A percentile compares a stretch with the other conserved stretches of the same genome.
These are phyloP conservation scores for Venturia pyrina DNA, from an alignment of 2,329 filamentous ascomycete species.

Conservation along the genomic window DNA sequence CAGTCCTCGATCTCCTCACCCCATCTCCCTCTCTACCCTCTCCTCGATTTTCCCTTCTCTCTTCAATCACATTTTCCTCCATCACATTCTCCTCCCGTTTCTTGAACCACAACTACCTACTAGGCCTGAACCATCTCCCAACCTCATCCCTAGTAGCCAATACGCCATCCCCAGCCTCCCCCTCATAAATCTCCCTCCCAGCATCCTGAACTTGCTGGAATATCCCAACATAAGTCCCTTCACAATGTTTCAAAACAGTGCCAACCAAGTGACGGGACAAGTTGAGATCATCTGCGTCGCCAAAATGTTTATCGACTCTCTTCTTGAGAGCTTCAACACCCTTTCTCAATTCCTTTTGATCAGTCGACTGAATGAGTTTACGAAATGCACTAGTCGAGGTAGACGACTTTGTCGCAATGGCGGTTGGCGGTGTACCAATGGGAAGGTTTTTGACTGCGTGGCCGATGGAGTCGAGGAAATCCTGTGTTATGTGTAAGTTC, in stretches of 20 bases:
- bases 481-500: conserved; percentile 29
- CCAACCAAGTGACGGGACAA: conserved; percentile 49
- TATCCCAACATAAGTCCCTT: conserved; percentile 44
- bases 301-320: conserved; percentile 94
- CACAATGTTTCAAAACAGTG: conserved; percentile 52
- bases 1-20: too few species aligned
- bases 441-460: conserved; percentile 55
- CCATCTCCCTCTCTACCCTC: too few species aligned
- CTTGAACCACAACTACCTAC: neutral
- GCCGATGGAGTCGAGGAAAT: conserved; percentile 74
- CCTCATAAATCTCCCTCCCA: conserved; percentile 33
- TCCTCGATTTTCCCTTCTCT: neutral
- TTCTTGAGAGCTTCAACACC: conserved; percentile 86
- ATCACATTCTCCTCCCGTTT: too few species aligned
- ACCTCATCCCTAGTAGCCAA: conserved; percentile 9
- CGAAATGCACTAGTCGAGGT: conserved; percentile 77
- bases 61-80: too few species aligned
- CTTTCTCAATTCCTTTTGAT: conserved; percentile 74
- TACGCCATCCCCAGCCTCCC: conserved; percentile 7
- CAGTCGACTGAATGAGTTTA: conserved; percentile 72
- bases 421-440: conserved; percentile 34
- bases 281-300: conserved; percentile 68
- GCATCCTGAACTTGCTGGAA: conserved; percentile 39
- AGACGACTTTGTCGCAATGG: conserved; percentile 68
- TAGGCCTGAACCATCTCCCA: conserved; percentile 11